Conservation (phyloP, 129 eudicot species). For the Rutidosis leptorrhynchoides region DNA sequence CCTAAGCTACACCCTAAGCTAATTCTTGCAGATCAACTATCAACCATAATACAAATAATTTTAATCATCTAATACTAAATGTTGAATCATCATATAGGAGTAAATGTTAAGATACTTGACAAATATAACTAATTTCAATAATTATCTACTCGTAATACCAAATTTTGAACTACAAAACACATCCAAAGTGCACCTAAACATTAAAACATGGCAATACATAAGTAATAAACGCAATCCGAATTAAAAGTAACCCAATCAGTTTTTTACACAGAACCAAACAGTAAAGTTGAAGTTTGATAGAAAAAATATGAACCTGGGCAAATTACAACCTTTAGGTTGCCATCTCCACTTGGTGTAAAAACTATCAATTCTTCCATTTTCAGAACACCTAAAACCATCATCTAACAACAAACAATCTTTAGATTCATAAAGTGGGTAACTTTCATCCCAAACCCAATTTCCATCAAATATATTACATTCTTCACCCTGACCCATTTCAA, state of each 20-base stretch:
- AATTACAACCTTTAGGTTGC: constrained; percentile 82
- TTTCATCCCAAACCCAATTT: constrained; percentile 85
- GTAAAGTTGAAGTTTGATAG: background rate
- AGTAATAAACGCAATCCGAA: background rate
- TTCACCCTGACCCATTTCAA: constrained; percentile 45
- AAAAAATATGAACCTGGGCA: constrained; percentile 62
- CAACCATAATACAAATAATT: background rate
- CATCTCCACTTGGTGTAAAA: constrained; percentile 87
- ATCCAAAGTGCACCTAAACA: constrained; percentile 7
- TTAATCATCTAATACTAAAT: background rate
- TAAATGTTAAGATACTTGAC: background rate
- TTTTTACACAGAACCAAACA: constrained; percentile 6
- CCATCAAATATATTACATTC: constrained; percentile 71
- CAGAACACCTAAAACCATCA: constrained; percentile 73
- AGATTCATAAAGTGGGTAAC: constrained; percentile 67
- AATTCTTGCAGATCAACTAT: background rate
- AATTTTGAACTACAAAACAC: constrained; percentile 13
- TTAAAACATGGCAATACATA: constrained; percentile 7
- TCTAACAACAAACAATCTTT: constrained; percentile 70
- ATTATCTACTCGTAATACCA: background rate
- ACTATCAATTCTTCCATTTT: constrained; percentile 65
- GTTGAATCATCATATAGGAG: background rate
- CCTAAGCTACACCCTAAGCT: constrained; percentile 6
- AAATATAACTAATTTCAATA: too few species aligned
- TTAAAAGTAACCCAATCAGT: background rate